Evolutionary conservation across 768 basidiomycete genomes (phyloP).

Genomic region (Astraeus odoratus): DNA sequence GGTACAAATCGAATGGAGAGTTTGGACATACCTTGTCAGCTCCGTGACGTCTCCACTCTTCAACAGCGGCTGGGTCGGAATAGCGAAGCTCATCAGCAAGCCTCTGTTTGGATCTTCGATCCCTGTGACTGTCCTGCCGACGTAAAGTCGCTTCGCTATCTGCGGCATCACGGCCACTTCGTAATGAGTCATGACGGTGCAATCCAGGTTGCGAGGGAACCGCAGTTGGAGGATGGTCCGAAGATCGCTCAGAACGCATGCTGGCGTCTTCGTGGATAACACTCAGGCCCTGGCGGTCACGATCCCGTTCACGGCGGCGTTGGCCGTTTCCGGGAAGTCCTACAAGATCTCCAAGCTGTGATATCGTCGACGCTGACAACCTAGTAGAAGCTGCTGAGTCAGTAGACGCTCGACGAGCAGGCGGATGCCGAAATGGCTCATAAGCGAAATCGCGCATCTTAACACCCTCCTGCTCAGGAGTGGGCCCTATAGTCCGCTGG

Average conservation of each 20-base stretch:
- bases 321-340: constrained; percentile 16
- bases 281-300: constrained; percentile 15
- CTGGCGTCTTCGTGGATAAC: constrained; percentile 29
- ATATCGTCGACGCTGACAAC: constrained; percentile 26
- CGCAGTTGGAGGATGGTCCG: constrained; percentile 18
- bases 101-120: constrained; percentile 19
- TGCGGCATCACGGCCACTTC: background rate
- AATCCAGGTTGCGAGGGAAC: constrained; percentile 15
- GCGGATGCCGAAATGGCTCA: constrained; percentile 9
- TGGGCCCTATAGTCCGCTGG: constrained; percentile 14
- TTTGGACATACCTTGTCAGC: constrained; percentile 12
- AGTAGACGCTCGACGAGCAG: constrained; percentile 22
- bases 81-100: constrained; percentile 31
- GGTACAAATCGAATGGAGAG: background rate
- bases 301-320: constrained; percentile 7
- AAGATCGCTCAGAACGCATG: constrained; percentile 18
- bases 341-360: constrained; percentile 25
- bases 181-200: constrained; percentile 5
- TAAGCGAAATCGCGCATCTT: constrained; percentile 20
- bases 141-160: constrained; percentile 12
- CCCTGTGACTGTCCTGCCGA: constrained; percentile 10
- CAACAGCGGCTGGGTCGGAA: constrained; percentile 25
- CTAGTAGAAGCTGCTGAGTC: constrained; percentile 23
- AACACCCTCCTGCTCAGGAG: constrained; percentile 12
- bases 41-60: constrained; percentile 25